These are phyloP conservation scores for Myriosclerotinia scirpicola DNA, from an alignment of 2,329 filamentous ascomycete genomes.

Conservation along the genomic window DNA sequence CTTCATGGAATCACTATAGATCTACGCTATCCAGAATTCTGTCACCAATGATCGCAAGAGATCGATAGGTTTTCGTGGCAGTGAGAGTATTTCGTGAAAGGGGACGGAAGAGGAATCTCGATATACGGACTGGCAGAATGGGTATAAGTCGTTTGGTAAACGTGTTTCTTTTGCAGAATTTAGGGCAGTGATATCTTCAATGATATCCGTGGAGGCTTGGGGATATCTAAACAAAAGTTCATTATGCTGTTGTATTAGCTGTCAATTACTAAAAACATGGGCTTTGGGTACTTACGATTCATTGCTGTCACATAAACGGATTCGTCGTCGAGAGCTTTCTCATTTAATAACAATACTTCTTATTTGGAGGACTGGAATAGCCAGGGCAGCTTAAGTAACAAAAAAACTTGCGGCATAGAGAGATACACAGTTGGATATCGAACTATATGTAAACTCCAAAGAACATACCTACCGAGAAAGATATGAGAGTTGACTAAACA, in stretches of 20 bases:
- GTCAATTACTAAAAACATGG: not conserved
- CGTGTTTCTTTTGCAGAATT: not conserved
- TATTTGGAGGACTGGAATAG: no score
- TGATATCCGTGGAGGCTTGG: not conserved
- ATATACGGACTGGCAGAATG: not conserved
- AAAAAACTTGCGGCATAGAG: fast-evolving
- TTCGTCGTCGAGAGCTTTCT: not conserved
- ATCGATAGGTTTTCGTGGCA: no score
- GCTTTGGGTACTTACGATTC: not conserved
- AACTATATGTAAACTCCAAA: no score
- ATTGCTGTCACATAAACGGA: not conserved
- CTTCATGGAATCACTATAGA: not conserved
- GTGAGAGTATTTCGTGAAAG: not conserved
- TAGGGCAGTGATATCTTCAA: not conserved
- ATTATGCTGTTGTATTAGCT: not conserved
- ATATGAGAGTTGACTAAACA: no score
- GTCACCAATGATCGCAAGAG: not conserved
- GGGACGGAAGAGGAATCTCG: not conserved
- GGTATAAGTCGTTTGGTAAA: not conserved
- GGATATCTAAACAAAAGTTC: not conserved
- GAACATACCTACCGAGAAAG: no score
- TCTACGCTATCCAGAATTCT: not conserved
- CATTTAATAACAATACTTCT: no score
- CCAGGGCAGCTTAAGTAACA: not conserved
- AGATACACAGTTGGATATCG: not conserved